These are phyloP conservation scores for Cokeromyces recurvatus DNA, from an alignment of 371 early-diverging fungal genomes.

Conservation along the genomic window DNA sequence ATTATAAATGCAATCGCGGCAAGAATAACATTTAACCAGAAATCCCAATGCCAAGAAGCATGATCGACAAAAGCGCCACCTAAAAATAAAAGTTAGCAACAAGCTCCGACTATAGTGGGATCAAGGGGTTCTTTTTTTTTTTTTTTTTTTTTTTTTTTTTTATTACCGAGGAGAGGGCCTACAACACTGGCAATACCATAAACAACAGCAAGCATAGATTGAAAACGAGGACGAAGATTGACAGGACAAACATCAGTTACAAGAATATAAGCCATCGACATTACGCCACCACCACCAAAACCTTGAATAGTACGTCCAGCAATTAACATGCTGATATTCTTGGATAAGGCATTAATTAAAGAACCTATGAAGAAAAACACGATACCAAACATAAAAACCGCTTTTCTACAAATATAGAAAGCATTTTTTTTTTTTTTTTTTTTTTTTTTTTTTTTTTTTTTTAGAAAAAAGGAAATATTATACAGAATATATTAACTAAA, in stretches of 20 bases:
- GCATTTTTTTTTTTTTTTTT: not conserved
- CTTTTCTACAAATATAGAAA: slow-evolving; percentile 34
- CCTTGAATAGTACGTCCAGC: slow-evolving; percentile 70
- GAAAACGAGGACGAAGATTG: slow-evolving; percentile 62
- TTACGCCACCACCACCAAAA: slow-evolving; percentile 67
- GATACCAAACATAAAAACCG: slow-evolving; percentile 40
- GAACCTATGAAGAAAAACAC: slow-evolving; percentile 52
- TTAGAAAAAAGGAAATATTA: not conserved
- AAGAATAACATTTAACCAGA: slow-evolving; percentile 76
- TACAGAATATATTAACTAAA: slow-evolving; percentile 17
- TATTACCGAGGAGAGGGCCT: slow-evolving; percentile 58
- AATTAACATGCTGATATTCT: slow-evolving; percentile 56
- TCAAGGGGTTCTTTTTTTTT: too few species aligned
- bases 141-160: too few species aligned
- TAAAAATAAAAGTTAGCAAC: slow-evolving; percentile 10
- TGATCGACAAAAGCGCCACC: slow-evolving; percentile 70
- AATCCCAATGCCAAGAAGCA: slow-evolving; percentile 70
- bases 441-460: too few species aligned
- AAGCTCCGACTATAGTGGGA: not conserved
- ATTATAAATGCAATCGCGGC: slow-evolving; percentile 49
- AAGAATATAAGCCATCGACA: slow-evolving; percentile 68
- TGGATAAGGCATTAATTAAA: slow-evolving; percentile 47
- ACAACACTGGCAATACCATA: slow-evolving; percentile 70
- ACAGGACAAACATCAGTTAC: slow-evolving; percentile 71
- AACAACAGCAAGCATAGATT: slow-evolving; percentile 53